Percentiles rank a stretch among this genome's conserved stretches.
These are phyloP conservation scores for Ganoderma resinaceum DNA, from an alignment of 1,284 basidiomycete species.

Conservation along the genomic window DNA sequence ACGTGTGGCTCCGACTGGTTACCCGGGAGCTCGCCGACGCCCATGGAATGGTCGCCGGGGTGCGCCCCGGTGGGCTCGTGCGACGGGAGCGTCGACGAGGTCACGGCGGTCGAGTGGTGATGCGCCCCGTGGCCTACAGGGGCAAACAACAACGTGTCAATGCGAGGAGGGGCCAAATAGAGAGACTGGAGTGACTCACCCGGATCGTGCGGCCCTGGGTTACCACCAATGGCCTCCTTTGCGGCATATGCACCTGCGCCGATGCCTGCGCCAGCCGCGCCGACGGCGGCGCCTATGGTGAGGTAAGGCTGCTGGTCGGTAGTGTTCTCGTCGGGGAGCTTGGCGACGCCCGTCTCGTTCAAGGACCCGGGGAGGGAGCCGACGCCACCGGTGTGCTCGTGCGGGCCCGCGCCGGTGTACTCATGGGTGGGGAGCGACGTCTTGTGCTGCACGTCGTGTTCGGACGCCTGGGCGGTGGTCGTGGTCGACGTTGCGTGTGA, in stretches of 20 bases:
- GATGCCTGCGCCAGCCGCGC: conserved; percentile 18
- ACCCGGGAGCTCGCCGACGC: conserved; percentile 43
- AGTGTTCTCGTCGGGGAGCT: conserved; percentile 48
- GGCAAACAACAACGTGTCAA: not conserved
- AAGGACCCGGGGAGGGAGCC: conserved; percentile 47
- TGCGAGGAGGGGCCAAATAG: not conserved
- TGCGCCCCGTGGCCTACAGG: not conserved
- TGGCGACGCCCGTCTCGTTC: conserved; percentile 46
- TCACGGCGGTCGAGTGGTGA: conserved; percentile 22
- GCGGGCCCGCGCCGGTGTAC: conserved; percentile 35
- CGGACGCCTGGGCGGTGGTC: conserved; percentile 35
- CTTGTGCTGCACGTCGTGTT: conserved; percentile 36
- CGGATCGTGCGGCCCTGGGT: not conserved
- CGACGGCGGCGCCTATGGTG: conserved; percentile 22
- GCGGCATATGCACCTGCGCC: conserved; percentile 22
- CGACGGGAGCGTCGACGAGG: conserved; percentile 23
- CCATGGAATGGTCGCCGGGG: conserved; percentile 28
- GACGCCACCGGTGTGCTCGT: conserved; percentile 44
- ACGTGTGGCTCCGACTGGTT: conserved; percentile 38
- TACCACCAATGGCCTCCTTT: conserved; percentile 18
- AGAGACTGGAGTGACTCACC: not conserved
- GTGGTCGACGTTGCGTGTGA: conserved; percentile 21
- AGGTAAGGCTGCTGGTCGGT: conserved; percentile 23
- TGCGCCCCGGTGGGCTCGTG: conserved; percentile 35
- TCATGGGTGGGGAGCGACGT: conserved; percentile 39